phyloP scores from a whole-genome alignment of 2,329 filamentous ascomycete species.

The Fusarium sambucinum region DNA sequence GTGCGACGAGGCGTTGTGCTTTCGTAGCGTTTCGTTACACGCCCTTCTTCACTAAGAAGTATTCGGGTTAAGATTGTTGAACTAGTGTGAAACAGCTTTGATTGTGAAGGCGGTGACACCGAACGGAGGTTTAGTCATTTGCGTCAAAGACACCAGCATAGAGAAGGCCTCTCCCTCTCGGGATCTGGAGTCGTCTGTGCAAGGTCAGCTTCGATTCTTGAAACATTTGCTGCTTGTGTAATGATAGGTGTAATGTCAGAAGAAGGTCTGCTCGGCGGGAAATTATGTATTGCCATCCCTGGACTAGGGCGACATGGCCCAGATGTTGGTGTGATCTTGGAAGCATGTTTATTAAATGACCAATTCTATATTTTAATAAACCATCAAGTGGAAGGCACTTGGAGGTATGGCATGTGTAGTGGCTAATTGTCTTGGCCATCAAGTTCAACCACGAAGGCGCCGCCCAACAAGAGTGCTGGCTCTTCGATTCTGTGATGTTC shows the following conservation, averaged over 20 bases:
- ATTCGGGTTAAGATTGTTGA: slow-evolving; percentile 4
- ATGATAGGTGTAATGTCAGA: slow-evolving; percentile 18
- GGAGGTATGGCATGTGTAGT: neutral
- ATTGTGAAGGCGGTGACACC: slow-evolving; percentile 16
- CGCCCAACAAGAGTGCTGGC: slow-evolving; percentile 82
- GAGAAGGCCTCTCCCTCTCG: neutral
- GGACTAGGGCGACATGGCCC: slow-evolving; percentile 18
- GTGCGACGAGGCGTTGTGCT: slow-evolving; percentile 7
- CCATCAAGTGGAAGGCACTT: neutral
- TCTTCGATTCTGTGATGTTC: slow-evolving; percentile 83
- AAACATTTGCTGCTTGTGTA: slow-evolving; percentile 15
- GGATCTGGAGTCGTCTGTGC: slow-evolving; percentile 26
- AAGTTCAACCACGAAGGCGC: slow-evolving; percentile 71
- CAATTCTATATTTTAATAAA: slow-evolving; percentile 22
- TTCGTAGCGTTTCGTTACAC: slow-evolving; percentile 1
- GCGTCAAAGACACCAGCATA: slow-evolving; percentile 18
- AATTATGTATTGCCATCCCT: slow-evolving; percentile 19
- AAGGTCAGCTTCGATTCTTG: slow-evolving; percentile 20
- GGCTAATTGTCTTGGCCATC: slow-evolving; percentile 31
- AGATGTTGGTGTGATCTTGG: slow-evolving; percentile 6
- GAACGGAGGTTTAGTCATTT: slow-evolving; percentile 36
- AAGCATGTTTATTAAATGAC: slow-evolving; percentile 28
- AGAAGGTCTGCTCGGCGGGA: slow-evolving; percentile 25
- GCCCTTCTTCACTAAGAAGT: slow-evolving; percentile 1
- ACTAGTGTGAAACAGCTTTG: slow-evolving; percentile 11